phyloP scores from a whole-genome alignment of 2,329 filamentous ascomycete species.

The Ophiosphaerella korrae region DNA sequence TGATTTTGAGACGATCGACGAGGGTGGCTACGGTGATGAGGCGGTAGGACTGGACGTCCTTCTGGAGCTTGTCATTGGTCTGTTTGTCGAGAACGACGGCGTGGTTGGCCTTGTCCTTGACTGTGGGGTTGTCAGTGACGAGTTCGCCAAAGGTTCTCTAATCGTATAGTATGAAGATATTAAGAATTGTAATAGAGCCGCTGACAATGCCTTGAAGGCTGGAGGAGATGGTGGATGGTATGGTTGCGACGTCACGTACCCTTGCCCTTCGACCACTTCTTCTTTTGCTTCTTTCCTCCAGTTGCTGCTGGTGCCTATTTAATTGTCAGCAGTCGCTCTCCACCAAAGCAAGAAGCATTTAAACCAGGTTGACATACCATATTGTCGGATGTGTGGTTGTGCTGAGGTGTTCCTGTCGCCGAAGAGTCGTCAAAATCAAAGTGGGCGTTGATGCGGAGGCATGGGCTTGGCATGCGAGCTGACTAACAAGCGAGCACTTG shows the following conservation, averaged over 20 bases:
- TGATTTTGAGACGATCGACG: slow-evolving; percentile 99
- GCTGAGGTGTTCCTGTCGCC: slow-evolving; percentile 31
- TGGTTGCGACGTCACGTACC: slow-evolving; percentile 50
- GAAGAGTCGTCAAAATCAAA: slow-evolving; percentile 12
- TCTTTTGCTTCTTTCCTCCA: slow-evolving; percentile 80
- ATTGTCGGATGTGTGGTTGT: slow-evolving; percentile 49
- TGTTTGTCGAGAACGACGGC: slow-evolving; percentile 98
- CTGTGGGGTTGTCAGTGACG: slow-evolving; percentile 57
- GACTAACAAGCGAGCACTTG: slow-evolving; percentile 30
- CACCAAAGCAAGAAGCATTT: not conserved
- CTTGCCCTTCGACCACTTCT: slow-evolving; percentile 75
- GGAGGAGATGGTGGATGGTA: slow-evolving; percentile 17
- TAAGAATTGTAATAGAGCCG: not conserved
- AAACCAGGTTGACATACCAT: slow-evolving; percentile 42
- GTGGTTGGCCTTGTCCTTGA: slow-evolving; percentile 99
- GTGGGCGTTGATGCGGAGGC: slow-evolving; percentile 28
- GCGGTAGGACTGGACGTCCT: slow-evolving; percentile 99
- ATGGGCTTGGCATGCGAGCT: slow-evolving; percentile 13
- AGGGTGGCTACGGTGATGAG: slow-evolving; percentile 98
- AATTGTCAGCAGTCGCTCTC: slow-evolving; percentile 11
- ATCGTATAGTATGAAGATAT: slow-evolving; percentile 2
- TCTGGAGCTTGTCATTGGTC: slow-evolving; percentile 98
- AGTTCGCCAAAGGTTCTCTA: slow-evolving; percentile 10
- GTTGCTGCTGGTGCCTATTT: slow-evolving; percentile 58
- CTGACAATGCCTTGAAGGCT: slow-evolving; percentile 3